Evolutionary conservation across 2,329 filamentous ascomycete genomes (phyloP), one percentile per base, ranked within the genome.

Genomic region (Microthyrium microscopicum): DNA sequence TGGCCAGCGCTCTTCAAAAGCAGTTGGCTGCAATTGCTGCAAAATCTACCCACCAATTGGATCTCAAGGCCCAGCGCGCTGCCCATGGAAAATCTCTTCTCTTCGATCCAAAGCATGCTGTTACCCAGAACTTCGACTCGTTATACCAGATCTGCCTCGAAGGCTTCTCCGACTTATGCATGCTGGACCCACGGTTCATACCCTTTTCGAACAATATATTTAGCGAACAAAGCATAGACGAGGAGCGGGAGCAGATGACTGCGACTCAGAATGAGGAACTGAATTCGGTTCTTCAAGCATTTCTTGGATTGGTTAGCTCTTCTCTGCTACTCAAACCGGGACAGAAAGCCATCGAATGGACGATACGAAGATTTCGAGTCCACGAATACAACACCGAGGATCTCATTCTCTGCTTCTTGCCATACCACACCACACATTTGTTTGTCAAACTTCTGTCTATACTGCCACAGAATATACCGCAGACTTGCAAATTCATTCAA

Each of bases 71-170:
- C 48, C 84, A 94, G 60, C 87, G 84, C 57, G 73, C 79, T 40
- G 74, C 82, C 41, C 89, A 98, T 59, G 82, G 82, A 42, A 87
- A 94, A 56, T 98, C 89, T 34, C 62, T 99, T 40, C 81, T 99
- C 39, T 98, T 92, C 61, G 85, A 93, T 46, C 70, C 80, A 39
- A 73, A 75, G 50, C 67, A 87, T 45, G 89, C 89, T 32, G 77
- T 79, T 5, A 75, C 74, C 12, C 89, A 99, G 60, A 89, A 77
- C 48, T 93, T 87, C 54, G 81, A 93, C 50, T 80, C 77, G 4
- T 68, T 98, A 38, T 95, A 80, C 53, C 71, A 78, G 36, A 71
- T 92, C 52, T 95, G 87, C 51, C 65, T 74, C 44, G 81, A 92
- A 48, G 89, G 85, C 2, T 98, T 87, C 49, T 73, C 84, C 41